phyloP scores from a whole-genome alignment of 164 flowering plant genomes.

The Sedum album region DNA sequence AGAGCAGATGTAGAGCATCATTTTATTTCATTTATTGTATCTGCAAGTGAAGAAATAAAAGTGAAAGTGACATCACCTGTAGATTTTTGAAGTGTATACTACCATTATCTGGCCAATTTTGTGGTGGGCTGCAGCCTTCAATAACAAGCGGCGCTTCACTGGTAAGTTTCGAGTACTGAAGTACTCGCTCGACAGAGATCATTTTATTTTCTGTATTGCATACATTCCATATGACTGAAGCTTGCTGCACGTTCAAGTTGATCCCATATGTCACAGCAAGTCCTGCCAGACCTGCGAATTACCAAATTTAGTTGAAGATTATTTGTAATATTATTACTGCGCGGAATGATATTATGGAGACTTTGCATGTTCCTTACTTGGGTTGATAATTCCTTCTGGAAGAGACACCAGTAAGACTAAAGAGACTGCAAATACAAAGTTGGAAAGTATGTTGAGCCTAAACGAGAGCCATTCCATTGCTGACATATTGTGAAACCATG shows the following conservation, averaged over 20 bases:
- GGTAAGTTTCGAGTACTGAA: constrained; percentile 66
- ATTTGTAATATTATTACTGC: background rate
- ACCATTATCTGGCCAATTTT: constrained; percentile 76
- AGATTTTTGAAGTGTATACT: constrained; percentile 59
- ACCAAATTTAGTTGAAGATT: constrained; percentile 2
- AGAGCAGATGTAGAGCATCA: background rate
- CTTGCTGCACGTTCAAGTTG: constrained; percentile 76
- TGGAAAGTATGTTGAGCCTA: constrained; percentile 69
- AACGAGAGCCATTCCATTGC: constrained; percentile 97
- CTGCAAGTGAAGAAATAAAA: background rate
- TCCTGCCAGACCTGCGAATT: constrained; percentile 76
- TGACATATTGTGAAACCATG: constrained; percentile 83
- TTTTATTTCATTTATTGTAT: background rate
- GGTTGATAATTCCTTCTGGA: constrained; percentile 82
- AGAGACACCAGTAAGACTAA: constrained; percentile 75
- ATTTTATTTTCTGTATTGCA: constrained; percentile 95
- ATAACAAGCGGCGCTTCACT: constrained; percentile 82
- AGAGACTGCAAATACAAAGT: constrained; percentile 81
- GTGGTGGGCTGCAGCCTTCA: constrained; percentile 55
- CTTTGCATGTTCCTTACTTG: constrained; percentile 51
- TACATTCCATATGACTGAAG: constrained; percentile 79
- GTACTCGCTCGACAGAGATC: constrained; percentile 90
- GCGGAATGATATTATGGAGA: background rate
- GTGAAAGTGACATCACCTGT: constrained; percentile 32
- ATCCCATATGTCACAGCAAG: constrained; percentile 91